These are phyloP conservation scores for Pythium chondricola DNA, from an alignment of 352 stramenopile genomes.

Conservation along the genomic window DNA sequence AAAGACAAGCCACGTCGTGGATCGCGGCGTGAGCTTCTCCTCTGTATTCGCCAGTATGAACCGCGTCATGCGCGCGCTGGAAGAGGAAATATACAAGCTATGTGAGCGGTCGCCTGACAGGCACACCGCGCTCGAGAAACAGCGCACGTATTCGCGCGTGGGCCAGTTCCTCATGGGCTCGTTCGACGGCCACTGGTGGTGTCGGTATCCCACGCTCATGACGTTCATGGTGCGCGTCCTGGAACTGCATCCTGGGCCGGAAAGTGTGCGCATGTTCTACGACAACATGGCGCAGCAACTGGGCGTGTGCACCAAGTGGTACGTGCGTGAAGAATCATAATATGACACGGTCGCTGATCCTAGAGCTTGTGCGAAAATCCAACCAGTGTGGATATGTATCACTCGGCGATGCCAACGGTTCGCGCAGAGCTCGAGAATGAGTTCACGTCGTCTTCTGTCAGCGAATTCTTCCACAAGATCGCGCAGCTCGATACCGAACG, in stretches of 20 bases:
- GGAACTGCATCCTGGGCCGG: conserved; percentile 62
- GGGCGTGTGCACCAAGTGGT: conserved; percentile 61
- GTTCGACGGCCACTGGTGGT: conserved; percentile 78
- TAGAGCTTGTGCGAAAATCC: not conserved
- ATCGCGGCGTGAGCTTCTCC: too few relatives aligned
- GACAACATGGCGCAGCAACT: conserved; percentile 67
- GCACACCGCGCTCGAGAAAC: conserved; percentile 41
- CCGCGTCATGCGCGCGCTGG: conserved; percentile 32
- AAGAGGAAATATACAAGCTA: conserved; percentile 38
- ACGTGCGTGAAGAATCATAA: conserved; percentile 1
- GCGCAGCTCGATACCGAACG: conserved; percentile 64
- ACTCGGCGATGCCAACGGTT: conserved; percentile 63
- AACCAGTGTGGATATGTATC: conserved; percentile 78
- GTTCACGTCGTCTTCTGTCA: conserved; percentile 65
- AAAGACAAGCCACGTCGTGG: too few relatives aligned
- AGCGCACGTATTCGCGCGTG: conserved; percentile 68
- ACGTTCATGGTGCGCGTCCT: conserved; percentile 84
- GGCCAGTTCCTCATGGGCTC: conserved; percentile 71
- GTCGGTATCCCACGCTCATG: conserved; percentile 71
- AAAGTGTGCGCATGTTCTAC: conserved; percentile 72
- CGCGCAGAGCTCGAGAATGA: conserved; percentile 71
- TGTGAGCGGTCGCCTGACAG: conserved; percentile 21
- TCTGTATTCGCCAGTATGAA: too few relatives aligned
- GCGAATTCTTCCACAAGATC: conserved; percentile 73
- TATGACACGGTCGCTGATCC: too few relatives aligned